phyloP scores from a whole-genome alignment of 139 green algal genomes.

The Zygnema circumcarinatum region DNA sequence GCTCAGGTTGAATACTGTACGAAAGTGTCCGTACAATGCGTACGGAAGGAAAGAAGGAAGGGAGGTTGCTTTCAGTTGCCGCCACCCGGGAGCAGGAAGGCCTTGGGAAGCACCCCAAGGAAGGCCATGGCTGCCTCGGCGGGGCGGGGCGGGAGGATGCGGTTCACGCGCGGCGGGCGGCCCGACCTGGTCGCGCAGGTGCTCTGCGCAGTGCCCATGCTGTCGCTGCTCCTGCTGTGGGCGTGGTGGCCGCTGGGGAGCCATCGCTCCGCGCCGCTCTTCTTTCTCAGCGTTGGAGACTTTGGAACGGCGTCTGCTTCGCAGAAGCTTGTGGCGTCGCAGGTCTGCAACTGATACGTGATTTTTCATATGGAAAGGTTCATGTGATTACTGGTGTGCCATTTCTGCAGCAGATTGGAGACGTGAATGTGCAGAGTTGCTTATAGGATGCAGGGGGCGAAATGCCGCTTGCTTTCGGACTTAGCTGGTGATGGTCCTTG shows the following conservation, averaged over 20 bases:
- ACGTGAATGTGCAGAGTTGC: not conserved
- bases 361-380: not conserved
- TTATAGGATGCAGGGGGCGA: not conserved
- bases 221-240: not conserved
- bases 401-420: not conserved
- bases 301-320: constrained; percentile 12
- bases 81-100: too few species aligned
- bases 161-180: not conserved
- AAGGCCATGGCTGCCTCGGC: not conserved
- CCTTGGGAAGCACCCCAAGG: too few species aligned
- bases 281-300: constrained; percentile 36
- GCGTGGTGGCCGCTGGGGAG: not conserved
- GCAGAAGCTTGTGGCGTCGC: constrained; percentile 13
- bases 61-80: too few species aligned
- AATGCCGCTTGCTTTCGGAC: too few species aligned
- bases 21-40: too few species aligned
- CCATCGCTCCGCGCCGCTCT: not conserved
- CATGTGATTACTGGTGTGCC: not conserved
- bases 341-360: not conserved
- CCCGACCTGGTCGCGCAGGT: not conserved
- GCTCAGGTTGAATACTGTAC: too few species aligned
- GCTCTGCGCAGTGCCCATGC: not conserved
- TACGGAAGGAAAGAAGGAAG: too few species aligned
- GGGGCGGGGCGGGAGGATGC: not conserved
- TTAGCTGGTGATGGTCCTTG: too few species aligned